Evolutionary conservation across 2,329 filamentous ascomycete genomes (phyloP).

Genomic region (Aspergillus pseudoglaucus): DNA sequence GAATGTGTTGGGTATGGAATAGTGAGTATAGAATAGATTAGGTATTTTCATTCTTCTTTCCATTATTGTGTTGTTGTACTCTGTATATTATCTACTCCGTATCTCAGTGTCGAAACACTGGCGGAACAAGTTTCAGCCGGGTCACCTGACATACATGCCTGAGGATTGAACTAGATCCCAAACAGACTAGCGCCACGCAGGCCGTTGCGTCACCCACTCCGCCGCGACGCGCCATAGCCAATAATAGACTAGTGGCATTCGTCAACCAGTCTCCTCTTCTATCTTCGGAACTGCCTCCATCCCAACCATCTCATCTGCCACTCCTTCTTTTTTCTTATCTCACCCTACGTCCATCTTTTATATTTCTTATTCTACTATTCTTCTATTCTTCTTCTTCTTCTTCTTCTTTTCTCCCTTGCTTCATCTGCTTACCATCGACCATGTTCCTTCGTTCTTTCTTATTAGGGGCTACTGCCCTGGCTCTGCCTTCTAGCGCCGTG

Average conservation of each 20-base stretch:
- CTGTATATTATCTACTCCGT: not conserved
- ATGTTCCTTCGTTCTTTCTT: constrained; percentile 34
- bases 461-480: constrained; percentile 26
- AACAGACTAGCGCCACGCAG: not conserved
- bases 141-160: not conserved
- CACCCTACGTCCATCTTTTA: constrained; percentile 1
- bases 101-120: too few species aligned
- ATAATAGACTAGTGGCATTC: not conserved
- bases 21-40: too few species aligned
- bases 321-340: not conserved
- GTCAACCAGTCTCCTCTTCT: not conserved
- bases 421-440: constrained; percentile 4
- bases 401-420: not conserved
- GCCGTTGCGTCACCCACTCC: not conserved
- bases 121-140: not conserved
- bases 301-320: not conserved
- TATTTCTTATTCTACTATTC: not conserved
- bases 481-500: constrained; percentile 31
- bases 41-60: not conserved
- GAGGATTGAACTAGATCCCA: not conserved
- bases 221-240: not conserved
- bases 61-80: not conserved
- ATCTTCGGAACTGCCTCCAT: not conserved
- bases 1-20: too few species aligned
- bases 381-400: not conserved